These are phyloP conservation scores for Emydomyces testavorans DNA, from an alignment of 2,329 filamentous ascomycete species.

Conservation along the genomic window DNA sequence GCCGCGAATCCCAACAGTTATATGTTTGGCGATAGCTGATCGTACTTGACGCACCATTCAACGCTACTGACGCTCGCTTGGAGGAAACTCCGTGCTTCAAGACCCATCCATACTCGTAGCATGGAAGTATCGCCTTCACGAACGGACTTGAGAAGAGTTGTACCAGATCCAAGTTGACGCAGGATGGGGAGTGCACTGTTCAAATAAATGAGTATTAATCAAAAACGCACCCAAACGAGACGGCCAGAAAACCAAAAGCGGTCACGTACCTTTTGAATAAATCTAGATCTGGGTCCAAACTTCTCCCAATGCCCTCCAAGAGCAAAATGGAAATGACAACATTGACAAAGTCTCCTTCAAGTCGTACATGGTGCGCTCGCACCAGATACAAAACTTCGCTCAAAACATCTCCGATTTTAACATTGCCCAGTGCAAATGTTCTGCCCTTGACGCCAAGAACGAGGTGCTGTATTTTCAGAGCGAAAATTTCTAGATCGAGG, in stretches of 20 bases:
- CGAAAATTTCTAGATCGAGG: conserved; percentile 78
- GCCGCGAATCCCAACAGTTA: conserved; percentile 29
- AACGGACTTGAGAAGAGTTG: conserved; percentile 45
- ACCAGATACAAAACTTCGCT: conserved; percentile 89
- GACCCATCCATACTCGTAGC: conserved; percentile 79
- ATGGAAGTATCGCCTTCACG: conserved; percentile 68
- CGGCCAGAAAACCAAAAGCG: too few species aligned
- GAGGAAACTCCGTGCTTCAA: conserved; percentile 79
- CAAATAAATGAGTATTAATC: conserved; percentile 19
- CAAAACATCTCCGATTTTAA: conserved; percentile 92
- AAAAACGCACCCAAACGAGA: background rate
- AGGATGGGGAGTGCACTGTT: conserved; percentile 77
- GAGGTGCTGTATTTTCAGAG: conserved; percentile 91
- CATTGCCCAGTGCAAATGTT: conserved; percentile 82
- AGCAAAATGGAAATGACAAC: conserved; percentile 91
- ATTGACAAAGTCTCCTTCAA: conserved; percentile 97
- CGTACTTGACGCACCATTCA: conserved; percentile 81
- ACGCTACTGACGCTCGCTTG: conserved; percentile 84
- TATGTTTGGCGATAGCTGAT: conserved; percentile 77
- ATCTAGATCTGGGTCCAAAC: conserved; percentile 74
- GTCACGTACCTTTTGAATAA: conserved; percentile 57
- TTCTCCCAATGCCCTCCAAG: conserved; percentile 85
- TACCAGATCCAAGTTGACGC: conserved; percentile 64
- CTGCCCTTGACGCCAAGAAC: conserved; percentile 80
- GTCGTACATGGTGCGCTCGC: conserved; percentile 74